Base-by-base conservation (phyloP, 352 stramenopile genomes). In the Phytophthora brassicae region DNA sequence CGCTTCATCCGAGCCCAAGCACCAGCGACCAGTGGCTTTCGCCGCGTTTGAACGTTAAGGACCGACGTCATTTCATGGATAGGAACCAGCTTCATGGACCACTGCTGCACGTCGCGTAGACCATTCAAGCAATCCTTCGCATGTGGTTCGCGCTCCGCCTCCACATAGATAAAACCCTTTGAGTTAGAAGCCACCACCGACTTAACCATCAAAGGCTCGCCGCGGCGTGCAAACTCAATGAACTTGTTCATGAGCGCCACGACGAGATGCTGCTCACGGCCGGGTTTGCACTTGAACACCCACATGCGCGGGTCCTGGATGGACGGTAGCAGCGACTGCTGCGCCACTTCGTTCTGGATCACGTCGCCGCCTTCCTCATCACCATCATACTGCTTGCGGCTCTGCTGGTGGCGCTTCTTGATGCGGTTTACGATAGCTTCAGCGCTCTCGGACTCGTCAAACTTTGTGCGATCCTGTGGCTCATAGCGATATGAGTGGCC, bases 241-340 rank as follows among this genome's bases (percentile, higher is more conserved):
- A 92, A 94, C 66, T 96, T 96, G 74, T 96, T 95, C 87, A 96
- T 96, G 56, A 96, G 73, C 13, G 86, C 81, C 23, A 94, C 73
- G 16, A 96, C 87, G 13, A 95, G 72, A 56, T 96, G 83, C 65
- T 96, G 86, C 54, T 96, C 87, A 22, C 84, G 84, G 22, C 87
- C 87, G 39, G 87, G 86, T 68, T 95, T 95, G 79, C 87, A 96
- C 64, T 96, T 96, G 65, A 96, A 94, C 20, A 96, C 86, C 87
- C 87, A 96, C 81, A 96, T 89, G 49, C 86, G 84, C 42, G 87
- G 87, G 51, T 96, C 87, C 60, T 95, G 84, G 55, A 96, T 95
- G 17, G 87, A 95, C 49, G 87, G 87, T 62, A 96, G 63, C 19
- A 95, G 76, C 33, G 86, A 92, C 67, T 96, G 87, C 65, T 96